A percentile compares a stretch with the other conserved stretches of the same genome.
Evolutionary conservation across 106 monocot genomes (phyloP).

Genomic region (Ottelia alismoides): DNA sequence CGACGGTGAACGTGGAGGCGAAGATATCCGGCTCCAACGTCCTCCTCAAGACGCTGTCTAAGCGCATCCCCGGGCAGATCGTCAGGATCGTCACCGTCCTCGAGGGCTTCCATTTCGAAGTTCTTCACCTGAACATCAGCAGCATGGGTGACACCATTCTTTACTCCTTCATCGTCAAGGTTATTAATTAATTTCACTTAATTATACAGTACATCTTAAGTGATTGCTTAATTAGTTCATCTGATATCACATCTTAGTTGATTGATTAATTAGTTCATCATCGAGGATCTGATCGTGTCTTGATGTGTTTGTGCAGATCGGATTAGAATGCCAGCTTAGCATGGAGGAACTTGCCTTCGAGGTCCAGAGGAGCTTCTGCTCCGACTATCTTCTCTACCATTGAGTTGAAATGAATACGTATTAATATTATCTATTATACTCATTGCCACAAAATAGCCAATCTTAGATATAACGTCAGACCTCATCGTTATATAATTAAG

Average conservation of each 20-base stretch:
- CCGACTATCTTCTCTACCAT: no score
- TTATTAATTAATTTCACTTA: slow-evolving; percentile 3
- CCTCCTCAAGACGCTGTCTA: slow-evolving; percentile 49
- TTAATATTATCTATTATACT: no score
- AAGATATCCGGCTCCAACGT: slow-evolving; percentile 81
- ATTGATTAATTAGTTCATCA: not conserved
- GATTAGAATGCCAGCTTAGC: slow-evolving; percentile 57
- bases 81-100: slow-evolving; percentile 43
- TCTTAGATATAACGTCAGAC: no score
- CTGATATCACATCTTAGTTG: not conserved
- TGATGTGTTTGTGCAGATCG: slow-evolving; percentile 34
- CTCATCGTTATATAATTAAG: no score
- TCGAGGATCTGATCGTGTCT: no score
- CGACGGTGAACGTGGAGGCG: slow-evolving; percentile 73
- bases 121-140: slow-evolving; percentile 81
- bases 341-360: slow-evolving; percentile 48
- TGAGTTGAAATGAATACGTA: no score
- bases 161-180: slow-evolving; percentile 82
- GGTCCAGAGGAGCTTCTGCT: slow-evolving; percentile 41
- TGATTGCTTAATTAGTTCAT: not conserved
- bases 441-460: no score
- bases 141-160: slow-evolving; percentile 86
- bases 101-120: slow-evolving; percentile 48
- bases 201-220: no score
- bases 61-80: slow-evolving; percentile 46